Base-by-base conservation (phyloP, 2,329 filamentous ascomycete species). In the Trichoderma simmonsii region DNA sequence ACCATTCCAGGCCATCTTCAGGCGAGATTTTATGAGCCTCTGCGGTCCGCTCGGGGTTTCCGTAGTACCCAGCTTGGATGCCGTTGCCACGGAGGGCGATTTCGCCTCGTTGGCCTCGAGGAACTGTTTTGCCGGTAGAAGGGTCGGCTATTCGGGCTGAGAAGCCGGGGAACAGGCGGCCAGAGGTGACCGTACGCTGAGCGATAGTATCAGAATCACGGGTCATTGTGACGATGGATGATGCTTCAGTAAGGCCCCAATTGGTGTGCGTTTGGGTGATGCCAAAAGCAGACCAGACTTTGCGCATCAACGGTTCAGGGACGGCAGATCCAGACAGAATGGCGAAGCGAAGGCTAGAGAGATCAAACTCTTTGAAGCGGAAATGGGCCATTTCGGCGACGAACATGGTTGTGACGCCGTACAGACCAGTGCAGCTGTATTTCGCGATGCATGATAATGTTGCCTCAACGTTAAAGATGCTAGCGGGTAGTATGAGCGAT, bases 1-100 rank as follows among this genome's bases (percentile, higher is more conserved):
- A 94, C 93, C 94, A 97, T 4, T 62, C 56, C 6, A 54, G 62
- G 14, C 62, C 62, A 21, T 65, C 62, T 54, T 65, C 62, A 8
- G 62, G 28, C 2, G 62, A 65, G 26, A 36, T 21, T n/a, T 28
- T 28, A 15, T 70, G 59, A 15, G 68, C 68, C 15, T 70, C 36
- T 11, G 68, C 68, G 14, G 68, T 70, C 1, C 68, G 68, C 5
- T 48, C 18, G 0, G 57, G 36, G n/a, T 70, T 62, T 51, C 32
- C 60, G 18, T 62, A 70, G 48, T 70, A 70, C n/a, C 68, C 68
- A 1, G 68, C 26, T 11, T 36, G 59, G 43, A 70, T 62, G 34
- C 59, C 43, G 59, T 63, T 63, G 68, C 68, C 68, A 15, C 59
- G 59, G 8, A 70, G 43, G 30, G 43, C 30, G 21, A 70, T 70